phyloP scores from a whole-genome alignment of 805 yeast species.

The Sugiyamaella americana region DNA sequence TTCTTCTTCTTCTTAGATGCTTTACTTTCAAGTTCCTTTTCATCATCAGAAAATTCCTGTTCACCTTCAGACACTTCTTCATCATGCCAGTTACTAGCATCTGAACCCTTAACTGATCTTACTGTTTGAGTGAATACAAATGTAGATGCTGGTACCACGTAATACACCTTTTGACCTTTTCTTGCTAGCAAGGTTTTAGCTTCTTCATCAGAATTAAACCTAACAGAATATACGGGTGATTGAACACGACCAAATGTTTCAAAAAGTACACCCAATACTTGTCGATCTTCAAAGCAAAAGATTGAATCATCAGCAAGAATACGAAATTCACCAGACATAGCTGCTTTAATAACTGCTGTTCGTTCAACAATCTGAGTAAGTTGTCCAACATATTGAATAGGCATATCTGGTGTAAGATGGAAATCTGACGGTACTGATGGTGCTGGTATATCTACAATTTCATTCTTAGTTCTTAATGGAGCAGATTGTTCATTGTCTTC shows the following conservation, averaged over 20 bases:
- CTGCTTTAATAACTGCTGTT: constrained; percentile 66
- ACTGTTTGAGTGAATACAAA: constrained; percentile 72
- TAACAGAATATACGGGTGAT: constrained; percentile 73
- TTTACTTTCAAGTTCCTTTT: constrained; percentile 69
- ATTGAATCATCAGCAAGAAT: constrained; percentile 70
- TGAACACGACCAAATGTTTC: constrained; percentile 89
- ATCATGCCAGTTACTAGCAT: constrained; percentile 91
- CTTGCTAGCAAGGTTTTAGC: constrained; percentile 41
- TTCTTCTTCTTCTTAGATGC: constrained; percentile 48
- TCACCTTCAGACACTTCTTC: constrained; percentile 92
- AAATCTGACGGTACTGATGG: constrained; percentile 65
- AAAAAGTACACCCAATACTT: constrained; percentile 66
- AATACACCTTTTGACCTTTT: constrained; percentile 56
- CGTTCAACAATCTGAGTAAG: constrained; percentile 64
- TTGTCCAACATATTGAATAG: constrained; percentile 66
- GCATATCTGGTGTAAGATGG: constrained; percentile 49
- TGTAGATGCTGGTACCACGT: constrained; percentile 74
- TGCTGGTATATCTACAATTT: constrained; percentile 60
- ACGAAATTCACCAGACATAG: constrained; percentile 74
- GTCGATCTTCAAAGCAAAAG: constrained; percentile 67
- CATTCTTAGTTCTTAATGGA: constrained; percentile 77
- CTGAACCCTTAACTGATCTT: constrained; percentile 73
- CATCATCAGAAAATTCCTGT: constrained; percentile 94
- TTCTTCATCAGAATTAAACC: constrained; percentile 49
- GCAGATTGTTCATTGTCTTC: constrained; percentile 33